A percentile compares a stretch with the other conserved stretches of the same genome.
These are phyloP conservation scores for Diaporthe batatas DNA, from an alignment of 2,329 filamentous ascomycete genomes.

Conservation along the genomic window DNA sequence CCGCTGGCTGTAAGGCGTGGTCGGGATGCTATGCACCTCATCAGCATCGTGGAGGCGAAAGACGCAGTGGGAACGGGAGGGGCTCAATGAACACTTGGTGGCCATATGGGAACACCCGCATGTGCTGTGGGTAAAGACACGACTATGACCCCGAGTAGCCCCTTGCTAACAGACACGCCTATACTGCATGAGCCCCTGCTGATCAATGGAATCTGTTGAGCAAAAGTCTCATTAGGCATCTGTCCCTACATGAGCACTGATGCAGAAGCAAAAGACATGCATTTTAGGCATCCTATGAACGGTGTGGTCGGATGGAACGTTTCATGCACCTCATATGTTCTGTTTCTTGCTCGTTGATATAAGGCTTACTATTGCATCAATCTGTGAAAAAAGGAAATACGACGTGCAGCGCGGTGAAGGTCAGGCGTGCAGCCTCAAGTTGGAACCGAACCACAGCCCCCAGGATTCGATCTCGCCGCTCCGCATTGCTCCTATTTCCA, in stretches of 20 bases:
- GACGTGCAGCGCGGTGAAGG: constrained; percentile 13
- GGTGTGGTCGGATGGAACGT: constrained; percentile 30
- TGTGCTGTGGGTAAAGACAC: not conserved
- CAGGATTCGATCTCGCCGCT: constrained; percentile 22
- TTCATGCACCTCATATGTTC: constrained; percentile 20
- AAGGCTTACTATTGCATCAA: constrained; percentile 12
- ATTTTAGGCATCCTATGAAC: constrained; percentile 9
- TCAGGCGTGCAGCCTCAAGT: constrained; percentile 17
- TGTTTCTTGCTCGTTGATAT: not conserved
- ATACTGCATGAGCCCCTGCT: constrained; percentile 9
- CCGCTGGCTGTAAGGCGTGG: not conserved
- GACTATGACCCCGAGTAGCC: constrained; percentile 4
- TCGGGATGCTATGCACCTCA: not conserved
- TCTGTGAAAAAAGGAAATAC: constrained; percentile 9
- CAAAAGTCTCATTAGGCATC: constrained; percentile 12
- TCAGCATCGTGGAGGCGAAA: constrained; percentile 14
- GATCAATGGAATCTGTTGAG: constrained; percentile 14
- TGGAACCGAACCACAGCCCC: constrained; percentile 15
- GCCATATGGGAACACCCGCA: not conserved
- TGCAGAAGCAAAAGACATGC: constrained; percentile 33
- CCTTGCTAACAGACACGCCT: constrained; percentile 4
- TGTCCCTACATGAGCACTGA: constrained; percentile 27
- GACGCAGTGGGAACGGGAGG: not conserved
- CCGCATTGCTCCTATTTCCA: constrained; percentile 32
- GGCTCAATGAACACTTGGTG: not conserved